These are phyloP conservation scores for Coemansia sp. DNA, from an alignment of 192 early-diverging fungal genomes.

Conservation along the genomic window DNA sequence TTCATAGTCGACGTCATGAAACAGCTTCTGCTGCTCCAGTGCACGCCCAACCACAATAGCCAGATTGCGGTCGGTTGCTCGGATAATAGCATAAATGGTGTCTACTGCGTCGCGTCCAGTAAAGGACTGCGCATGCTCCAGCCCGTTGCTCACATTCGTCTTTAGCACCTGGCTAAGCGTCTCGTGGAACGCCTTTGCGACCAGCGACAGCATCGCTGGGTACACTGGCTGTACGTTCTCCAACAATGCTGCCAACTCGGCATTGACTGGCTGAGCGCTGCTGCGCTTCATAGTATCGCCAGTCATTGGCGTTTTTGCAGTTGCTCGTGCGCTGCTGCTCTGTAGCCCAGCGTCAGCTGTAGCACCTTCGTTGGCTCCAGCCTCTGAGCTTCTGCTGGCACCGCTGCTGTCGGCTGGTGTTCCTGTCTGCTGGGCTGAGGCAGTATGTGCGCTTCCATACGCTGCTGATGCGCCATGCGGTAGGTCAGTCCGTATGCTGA, in stretches of 20 bases:
- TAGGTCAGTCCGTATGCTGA: slow-evolving; percentile 15
- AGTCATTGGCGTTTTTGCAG: slow-evolving; percentile 4
- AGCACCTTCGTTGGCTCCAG: background rate
- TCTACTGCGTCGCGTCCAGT: slow-evolving; percentile 88
- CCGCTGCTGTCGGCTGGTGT: background rate
- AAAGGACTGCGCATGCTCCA: slow-evolving; percentile 85
- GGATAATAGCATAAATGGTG: slow-evolving; percentile 74
- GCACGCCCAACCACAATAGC: slow-evolving; percentile 85
- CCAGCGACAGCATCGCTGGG: slow-evolving; percentile 69
- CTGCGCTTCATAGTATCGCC: background rate
- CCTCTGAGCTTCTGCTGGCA: background rate
- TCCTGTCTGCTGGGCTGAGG: background rate
- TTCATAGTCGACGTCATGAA: slow-evolving; percentile 88
- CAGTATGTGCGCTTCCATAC: background rate
- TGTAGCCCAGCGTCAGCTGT: slow-evolving; percentile 2
- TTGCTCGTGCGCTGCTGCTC: background rate
- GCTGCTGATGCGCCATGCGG: background rate
- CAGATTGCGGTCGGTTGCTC: slow-evolving; percentile 82
- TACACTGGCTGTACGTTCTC: slow-evolving; percentile 62
- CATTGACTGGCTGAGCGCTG: slow-evolving; percentile 21
- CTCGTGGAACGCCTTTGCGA: slow-evolving; percentile 64
- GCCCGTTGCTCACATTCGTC: slow-evolving; percentile 70
- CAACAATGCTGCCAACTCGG: slow-evolving; percentile 34
- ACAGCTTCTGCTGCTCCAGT: slow-evolving; percentile 85
- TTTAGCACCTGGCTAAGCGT: slow-evolving; percentile 57